Evolutionary conservation across 352 stramenopile species (phyloP), one percentile per base, ranked within the genome.

Genomic region (Phytophthora cactorum): DNA sequence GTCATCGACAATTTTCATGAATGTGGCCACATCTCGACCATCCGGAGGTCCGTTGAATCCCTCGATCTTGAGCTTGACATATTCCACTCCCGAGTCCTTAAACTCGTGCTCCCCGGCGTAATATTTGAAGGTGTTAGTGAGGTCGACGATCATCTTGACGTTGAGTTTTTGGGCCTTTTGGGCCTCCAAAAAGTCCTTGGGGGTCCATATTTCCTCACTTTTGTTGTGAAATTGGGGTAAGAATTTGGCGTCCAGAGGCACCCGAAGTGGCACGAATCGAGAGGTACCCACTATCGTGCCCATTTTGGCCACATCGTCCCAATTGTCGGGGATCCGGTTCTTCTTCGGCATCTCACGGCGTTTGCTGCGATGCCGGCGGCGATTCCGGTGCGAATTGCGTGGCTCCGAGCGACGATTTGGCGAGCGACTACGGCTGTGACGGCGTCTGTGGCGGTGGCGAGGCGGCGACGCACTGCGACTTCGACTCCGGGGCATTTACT

Each of bases 121-220:
- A 66, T 95, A 95, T 62, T 93, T 92, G 64, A 78, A 84, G 15
- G 87, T 95, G 57, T 95, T 95, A 14, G 87, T 95, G 36, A 95
- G 74, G 52, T 95, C 87, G 28, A 95, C 84, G 36, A 95, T 64
- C 57, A 93, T 76, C 17, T 88, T 79, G 17, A 93, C 74, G 53
- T 89, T 65, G 2, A 83, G 55, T 0, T 75, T 59, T 7, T 70
- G 67, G 10, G 51, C 55, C 7, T 64, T 51, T 52, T 92, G 85
- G 15, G 70, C 47, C 12, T 83, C 59, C 14, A 92, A 62, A 68
- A 95, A 89, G 12, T 75, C 47, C 32, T 68, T 59, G 3, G 85
- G 85, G 2, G 70, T 86, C 88, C 88, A 95, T 14, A 80, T 57
- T 51, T 92, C 72, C 2, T 77, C 70, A 0, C 9, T 62, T 14